These are phyloP conservation scores for Nakazawaea wickerhamii DNA, from an alignment of 805 yeast genomes.

Conservation along the genomic window DNA sequence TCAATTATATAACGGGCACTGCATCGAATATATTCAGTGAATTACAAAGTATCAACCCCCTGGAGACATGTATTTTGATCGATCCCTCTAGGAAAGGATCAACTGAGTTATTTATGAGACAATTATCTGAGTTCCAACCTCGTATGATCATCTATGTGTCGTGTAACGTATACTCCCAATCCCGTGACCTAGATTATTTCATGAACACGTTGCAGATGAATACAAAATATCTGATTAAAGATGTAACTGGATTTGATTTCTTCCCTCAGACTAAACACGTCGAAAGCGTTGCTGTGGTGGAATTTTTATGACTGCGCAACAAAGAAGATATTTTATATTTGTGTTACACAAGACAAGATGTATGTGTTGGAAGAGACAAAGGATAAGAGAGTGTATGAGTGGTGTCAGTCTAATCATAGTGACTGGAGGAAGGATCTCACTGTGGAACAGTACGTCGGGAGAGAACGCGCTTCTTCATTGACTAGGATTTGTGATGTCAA, in stretches of 20 bases:
- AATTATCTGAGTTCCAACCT: conserved; percentile 32
- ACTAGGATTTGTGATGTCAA: conserved; percentile 19
- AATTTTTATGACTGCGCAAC: too few relatives aligned
- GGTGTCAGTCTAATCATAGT: conserved; percentile 19
- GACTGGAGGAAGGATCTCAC: conserved; percentile 23
- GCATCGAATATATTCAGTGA: conserved; percentile 32
- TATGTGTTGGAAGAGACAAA: conserved; percentile 16
- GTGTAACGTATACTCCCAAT: conserved; percentile 42
- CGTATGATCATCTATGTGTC: conserved; percentile 34
- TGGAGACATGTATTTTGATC: conserved; percentile 33
- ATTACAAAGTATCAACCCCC: conserved; percentile 27
- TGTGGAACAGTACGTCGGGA: conserved; percentile 18
- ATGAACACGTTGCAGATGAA: conserved; percentile 19
- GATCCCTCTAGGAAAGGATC: conserved; percentile 43
- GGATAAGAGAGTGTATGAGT: conserved; percentile 17
- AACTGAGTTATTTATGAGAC: conserved; percentile 28
- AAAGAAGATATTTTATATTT: not conserved
- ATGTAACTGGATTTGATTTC: conserved; percentile 37
- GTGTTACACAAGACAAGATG: not conserved
- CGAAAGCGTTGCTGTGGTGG: conserved; percentile 46
- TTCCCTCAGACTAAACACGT: conserved; percentile 57
- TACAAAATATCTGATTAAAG: conserved; percentile 20
- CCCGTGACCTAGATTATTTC: conserved; percentile 34
- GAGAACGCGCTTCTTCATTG: conserved; percentile 20
- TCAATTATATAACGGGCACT: conserved; percentile 31